Evolutionary conservation across 345 rosid species (phyloP).

Genomic region (Heritiera fomes): DNA sequence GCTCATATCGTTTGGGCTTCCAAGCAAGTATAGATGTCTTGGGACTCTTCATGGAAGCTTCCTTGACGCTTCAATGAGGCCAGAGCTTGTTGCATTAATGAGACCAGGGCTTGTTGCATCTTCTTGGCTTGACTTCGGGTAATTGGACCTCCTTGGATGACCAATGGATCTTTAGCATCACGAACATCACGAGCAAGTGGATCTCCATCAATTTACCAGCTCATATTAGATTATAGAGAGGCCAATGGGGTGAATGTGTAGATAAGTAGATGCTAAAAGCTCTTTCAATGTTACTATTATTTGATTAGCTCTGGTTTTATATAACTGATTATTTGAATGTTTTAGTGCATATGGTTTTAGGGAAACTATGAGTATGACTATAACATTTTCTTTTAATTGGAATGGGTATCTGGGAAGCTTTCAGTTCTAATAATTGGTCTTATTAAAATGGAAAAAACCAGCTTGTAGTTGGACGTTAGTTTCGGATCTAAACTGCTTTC

Average conservation of each 20-base stretch:
- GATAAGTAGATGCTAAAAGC: neutral
- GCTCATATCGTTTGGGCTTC: no score
- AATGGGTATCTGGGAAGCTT: neutral
- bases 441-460: neutral
- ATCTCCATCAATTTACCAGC: no score
- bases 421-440: neutral
- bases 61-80: no score
- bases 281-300: neutral
- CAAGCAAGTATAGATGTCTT: no score
- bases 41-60: no score
- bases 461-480: neutral
- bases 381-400: neutral
- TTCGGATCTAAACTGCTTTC: conserved; percentile 15
- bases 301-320: neutral
- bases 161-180: no score
- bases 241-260: conserved; percentile 9
- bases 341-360: neutral
- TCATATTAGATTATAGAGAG: conserved; percentile 4
- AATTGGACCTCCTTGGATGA: no score
- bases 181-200: no score
- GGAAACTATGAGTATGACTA: neutral
- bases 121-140: no score
- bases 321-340: neutral
- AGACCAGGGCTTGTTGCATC: no score
- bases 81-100: no score